A percentile compares a stretch with the other conserved stretches of the same genome.
Conservation (phyloP, 2,329 filamentous ascomycete species). For the Neonectria punicea region DNA sequence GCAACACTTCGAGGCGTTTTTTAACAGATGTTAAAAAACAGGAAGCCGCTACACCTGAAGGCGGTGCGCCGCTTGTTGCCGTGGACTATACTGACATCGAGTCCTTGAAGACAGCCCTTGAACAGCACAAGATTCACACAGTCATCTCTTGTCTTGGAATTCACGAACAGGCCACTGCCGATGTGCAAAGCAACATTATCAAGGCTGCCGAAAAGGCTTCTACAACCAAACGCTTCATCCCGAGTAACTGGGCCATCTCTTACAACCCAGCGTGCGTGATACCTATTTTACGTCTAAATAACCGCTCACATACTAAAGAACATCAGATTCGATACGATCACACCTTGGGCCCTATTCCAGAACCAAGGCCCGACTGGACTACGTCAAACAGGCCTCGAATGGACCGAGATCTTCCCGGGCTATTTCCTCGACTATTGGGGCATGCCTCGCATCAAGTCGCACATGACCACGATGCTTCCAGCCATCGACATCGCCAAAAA, state of each 20-base stretch:
- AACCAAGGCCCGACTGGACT: background rate
- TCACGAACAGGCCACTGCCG: conserved; percentile 9
- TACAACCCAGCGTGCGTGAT: conserved; percentile 14
- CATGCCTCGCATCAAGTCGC: conserved; percentile 49
- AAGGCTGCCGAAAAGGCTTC: conserved; percentile 14
- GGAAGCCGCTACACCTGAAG: background rate
- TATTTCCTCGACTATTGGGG: conserved; percentile 60
- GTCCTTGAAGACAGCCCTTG: background rate
- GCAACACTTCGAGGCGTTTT: no score
- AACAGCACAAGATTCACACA: conserved; percentile 4
- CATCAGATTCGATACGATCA: background rate
- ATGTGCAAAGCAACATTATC: conserved; percentile 10
- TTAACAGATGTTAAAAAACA: background rate
- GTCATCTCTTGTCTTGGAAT: conserved; percentile 15
- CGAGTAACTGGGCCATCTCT: conserved; percentile 21
- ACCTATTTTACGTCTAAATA: background rate
- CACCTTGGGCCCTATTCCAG: conserved; percentile 12
- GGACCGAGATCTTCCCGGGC: conserved; percentile 52
- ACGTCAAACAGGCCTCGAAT: conserved; percentile 45
- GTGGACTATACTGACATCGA: conserved; percentile 4
- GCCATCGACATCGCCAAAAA: conserved; percentile 57
- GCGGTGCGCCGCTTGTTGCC: background rate
- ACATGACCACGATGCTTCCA: conserved; percentile 53
- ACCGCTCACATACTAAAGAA: background rate
- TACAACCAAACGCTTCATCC: conserved; percentile 21